Percentiles rank a stretch among this genome's conserved stretches.
Conservation (phyloP, 1,284 basidiomycete species). For the Lignosus rhinocerotis region DNA sequence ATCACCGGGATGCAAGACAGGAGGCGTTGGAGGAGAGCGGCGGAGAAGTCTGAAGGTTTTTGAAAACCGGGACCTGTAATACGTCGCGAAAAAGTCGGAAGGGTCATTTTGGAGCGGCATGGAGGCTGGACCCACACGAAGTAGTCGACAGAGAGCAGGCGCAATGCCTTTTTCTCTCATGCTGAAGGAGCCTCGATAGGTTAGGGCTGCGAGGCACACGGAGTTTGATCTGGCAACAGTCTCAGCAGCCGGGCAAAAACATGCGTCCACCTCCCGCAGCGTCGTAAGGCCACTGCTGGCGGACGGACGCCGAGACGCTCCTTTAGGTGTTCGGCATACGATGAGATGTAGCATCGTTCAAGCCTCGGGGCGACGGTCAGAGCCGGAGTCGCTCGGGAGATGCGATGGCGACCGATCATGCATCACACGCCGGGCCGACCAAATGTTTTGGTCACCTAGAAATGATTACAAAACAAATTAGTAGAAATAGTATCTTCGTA, state of each 20-base stretch:
- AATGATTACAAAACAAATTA: too few species aligned
- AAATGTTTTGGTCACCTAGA: too few species aligned
- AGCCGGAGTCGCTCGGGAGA: not conserved
- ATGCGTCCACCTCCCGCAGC: not conserved
- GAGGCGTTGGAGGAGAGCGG: not conserved
- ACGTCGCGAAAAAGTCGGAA: conserved; percentile 14
- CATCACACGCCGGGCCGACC: too few species aligned
- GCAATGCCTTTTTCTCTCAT: conserved; percentile 8
- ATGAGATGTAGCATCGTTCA: not conserved
- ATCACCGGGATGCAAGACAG: not conserved
- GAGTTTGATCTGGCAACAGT: conserved; percentile 18
- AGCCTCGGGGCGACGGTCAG: not conserved
- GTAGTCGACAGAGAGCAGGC: conserved; percentile 16
- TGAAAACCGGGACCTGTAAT: conserved; percentile 1
- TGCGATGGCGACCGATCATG: not conserved
- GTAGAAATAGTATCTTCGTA: too few species aligned
- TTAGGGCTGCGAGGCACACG: conserved; percentile 34
- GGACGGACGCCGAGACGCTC: too few species aligned
- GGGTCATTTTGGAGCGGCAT: not conserved
- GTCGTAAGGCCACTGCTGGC: not conserved
- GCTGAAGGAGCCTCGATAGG: conserved; percentile 11
- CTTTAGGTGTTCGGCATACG: not conserved
- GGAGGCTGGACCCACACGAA: conserved; percentile 17
- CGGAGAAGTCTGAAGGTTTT: conserved; percentile 2
- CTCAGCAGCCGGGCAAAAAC: conserved; percentile 3